Conservation (phyloP, 2,329 filamentous ascomycete species). For the Akanthomyces dipterigenus region DNA sequence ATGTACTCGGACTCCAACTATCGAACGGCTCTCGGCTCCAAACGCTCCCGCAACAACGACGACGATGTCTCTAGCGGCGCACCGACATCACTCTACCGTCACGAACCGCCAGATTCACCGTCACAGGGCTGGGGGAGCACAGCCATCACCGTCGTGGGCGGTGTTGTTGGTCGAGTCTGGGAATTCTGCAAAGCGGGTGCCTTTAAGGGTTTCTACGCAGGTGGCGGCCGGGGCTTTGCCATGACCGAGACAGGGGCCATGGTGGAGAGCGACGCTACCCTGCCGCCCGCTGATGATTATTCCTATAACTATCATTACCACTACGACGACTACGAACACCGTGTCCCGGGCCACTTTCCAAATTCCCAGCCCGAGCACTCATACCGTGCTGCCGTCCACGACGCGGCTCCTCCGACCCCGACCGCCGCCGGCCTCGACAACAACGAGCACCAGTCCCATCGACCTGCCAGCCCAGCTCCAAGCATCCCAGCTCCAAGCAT, state of each 20-base stretch:
- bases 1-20: constrained; percentile 52
- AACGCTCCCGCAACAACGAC: constrained; percentile 27
- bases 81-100: constrained; percentile 26
- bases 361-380: constrained; percentile 23
- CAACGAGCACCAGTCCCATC: constrained; percentile 16
- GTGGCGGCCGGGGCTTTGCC: constrained; percentile 67
- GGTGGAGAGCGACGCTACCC: constrained; percentile 20
- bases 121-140: constrained; percentile 47
- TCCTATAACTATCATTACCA: constrained; percentile 15
- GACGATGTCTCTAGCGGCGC: constrained; percentile 25
- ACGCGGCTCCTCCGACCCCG: constrained; percentile 8
- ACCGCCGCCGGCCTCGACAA: constrained; percentile 25
- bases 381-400: not conserved
- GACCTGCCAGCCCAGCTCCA: constrained; percentile 24
- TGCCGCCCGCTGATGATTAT: constrained; percentile 11
- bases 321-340: constrained; percentile 20
- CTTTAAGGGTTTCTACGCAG: constrained; percentile 81
- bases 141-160: constrained; percentile 50
- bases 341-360: constrained; percentile 25
- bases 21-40: constrained; percentile 44
- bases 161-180: constrained; percentile 65
- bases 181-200: constrained; percentile 70
- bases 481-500: constrained; percentile 43
- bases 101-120: constrained; percentile 22
- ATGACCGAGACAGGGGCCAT: constrained; percentile 27